Evolutionary conservation across 2,329 filamentous ascomycete species (phyloP).

Genomic region (Aspergillus novofumigatus): DNA sequence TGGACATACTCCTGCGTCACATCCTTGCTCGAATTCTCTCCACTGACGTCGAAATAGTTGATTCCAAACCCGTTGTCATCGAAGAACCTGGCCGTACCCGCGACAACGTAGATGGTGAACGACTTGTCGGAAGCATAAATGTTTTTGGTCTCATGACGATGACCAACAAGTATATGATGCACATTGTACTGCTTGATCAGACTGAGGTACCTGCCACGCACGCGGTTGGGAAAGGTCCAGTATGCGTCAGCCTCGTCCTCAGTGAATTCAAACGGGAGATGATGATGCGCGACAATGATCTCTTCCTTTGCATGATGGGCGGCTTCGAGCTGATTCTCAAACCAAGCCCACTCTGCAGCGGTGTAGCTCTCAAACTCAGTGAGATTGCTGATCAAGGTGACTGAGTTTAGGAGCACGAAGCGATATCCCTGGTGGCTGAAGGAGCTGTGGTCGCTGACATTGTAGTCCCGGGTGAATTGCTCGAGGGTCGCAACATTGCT

Average conservation of each 20-base stretch:
- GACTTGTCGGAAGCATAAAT: neutral
- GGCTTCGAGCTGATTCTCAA: neutral
- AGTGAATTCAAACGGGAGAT: neutral
- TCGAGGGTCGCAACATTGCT: no score
- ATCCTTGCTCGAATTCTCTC: no score
- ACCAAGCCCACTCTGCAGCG: constrained; percentile 1
- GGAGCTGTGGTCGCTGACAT: no score
- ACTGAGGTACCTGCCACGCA: neutral
- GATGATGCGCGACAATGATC: constrained; percentile 4
- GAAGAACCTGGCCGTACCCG: no score
- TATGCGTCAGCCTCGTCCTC: constrained; percentile 1
- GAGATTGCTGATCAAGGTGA: constrained; percentile 1
- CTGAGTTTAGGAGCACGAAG: neutral
- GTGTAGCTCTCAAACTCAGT: constrained; percentile 2
- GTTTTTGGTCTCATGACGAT: constrained; percentile 4
- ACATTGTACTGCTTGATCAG: neutral
- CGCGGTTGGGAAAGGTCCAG: constrained; percentile 3
- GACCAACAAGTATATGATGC: constrained; percentile 2
- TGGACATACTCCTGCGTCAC: no score
- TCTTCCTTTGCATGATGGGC: neutral
- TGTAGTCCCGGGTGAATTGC: no score
- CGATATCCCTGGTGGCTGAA: no score
- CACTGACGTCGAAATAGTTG: no score
- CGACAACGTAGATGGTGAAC: neutral
- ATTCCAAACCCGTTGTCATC: no score